These are phyloP conservation scores for Tolypocladium paradoxum DNA, from an alignment of 2,329 filamentous ascomycete species.

Conservation along the genomic window DNA sequence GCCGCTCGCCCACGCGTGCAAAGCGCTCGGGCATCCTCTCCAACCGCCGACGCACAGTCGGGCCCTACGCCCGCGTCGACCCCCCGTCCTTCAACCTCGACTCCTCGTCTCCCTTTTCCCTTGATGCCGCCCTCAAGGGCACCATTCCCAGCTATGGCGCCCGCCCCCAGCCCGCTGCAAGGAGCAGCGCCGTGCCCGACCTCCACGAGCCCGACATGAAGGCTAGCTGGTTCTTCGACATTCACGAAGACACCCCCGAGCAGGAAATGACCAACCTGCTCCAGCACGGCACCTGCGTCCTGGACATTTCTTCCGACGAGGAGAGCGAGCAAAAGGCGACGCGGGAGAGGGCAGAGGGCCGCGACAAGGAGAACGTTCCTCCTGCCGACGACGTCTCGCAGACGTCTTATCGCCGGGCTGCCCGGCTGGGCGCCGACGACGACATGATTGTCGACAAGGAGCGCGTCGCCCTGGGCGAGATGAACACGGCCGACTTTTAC, in stretches of 20 bases:
- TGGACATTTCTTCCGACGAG: constrained; percentile 87
- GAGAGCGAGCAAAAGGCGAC: constrained; percentile 49
- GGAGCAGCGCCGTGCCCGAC: constrained; percentile 3
- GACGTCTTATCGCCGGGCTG: constrained; percentile 29
- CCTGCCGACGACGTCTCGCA: constrained; percentile 57
- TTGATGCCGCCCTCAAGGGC: constrained; percentile 72
- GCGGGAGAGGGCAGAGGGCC: constrained; percentile 44
- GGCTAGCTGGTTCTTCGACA: constrained; percentile 80
- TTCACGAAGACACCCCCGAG: constrained; percentile 84
- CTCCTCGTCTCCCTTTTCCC: constrained; percentile 61
- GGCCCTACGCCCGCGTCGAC: constrained; percentile 58
- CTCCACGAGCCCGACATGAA: constrained; percentile 40
- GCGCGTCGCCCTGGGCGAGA: constrained; percentile 54
- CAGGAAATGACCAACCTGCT: constrained; percentile 88
- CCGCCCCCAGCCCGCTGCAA: constrained; percentile 22
- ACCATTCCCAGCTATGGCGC: constrained; percentile 55
- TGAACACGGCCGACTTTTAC: constrained; percentile 58
- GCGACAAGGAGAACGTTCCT: constrained; percentile 89
- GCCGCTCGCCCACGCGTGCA: constrained; percentile 64
- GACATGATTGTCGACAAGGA: constrained; percentile 53
- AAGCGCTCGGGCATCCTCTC: constrained; percentile 61
- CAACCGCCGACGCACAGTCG: constrained; percentile 54
- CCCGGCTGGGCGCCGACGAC: constrained; percentile 30
- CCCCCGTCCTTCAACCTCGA: constrained; percentile 50
- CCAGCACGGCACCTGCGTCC: constrained; percentile 75